Evolutionary conservation across 257 asterid genomes (phyloP).

Genomic region (Solanum lignicaule): DNA sequence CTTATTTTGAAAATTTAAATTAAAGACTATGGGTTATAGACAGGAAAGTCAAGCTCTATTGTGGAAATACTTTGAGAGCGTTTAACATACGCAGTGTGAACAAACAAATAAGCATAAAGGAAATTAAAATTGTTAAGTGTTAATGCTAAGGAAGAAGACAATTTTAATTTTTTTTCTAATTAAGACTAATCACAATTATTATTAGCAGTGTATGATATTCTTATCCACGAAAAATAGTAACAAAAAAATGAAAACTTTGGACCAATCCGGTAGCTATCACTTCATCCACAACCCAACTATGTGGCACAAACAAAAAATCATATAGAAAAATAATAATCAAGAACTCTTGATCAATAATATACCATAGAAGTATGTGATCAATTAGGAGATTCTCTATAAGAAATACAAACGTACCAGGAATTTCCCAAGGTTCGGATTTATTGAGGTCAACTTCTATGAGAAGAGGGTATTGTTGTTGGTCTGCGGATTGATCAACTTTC

Average conservation of each 20-base stretch:
- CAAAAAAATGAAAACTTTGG: neutral
- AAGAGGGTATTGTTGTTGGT: conserved; percentile 24
- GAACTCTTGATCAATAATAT: neutral
- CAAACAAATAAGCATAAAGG: neutral
- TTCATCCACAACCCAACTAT: neutral
- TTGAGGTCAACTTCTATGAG: conserved; percentile 76
- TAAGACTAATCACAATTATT: neutral
- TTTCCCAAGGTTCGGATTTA: conserved; percentile 91
- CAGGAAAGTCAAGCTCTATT: neutral
- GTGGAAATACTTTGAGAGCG: neutral
- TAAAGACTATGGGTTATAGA: neutral
- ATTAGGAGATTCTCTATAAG: neutral
- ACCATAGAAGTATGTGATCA: neutral
- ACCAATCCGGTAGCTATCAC: neutral
- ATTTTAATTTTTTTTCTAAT: neutral
- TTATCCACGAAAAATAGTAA: neutral
- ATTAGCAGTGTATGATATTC: neutral
- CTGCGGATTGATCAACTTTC: conserved; percentile 12
- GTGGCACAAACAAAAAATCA: neutral
- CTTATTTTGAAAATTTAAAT: neutral
- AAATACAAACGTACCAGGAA: conserved; percentile 45
- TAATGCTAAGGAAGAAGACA: neutral
- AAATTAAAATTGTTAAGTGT: neutral
- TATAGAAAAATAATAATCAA: neutral
- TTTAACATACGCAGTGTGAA: neutral